phyloP scores from a whole-genome alignment of 441 rosid species.

The Hura crepitans region DNA sequence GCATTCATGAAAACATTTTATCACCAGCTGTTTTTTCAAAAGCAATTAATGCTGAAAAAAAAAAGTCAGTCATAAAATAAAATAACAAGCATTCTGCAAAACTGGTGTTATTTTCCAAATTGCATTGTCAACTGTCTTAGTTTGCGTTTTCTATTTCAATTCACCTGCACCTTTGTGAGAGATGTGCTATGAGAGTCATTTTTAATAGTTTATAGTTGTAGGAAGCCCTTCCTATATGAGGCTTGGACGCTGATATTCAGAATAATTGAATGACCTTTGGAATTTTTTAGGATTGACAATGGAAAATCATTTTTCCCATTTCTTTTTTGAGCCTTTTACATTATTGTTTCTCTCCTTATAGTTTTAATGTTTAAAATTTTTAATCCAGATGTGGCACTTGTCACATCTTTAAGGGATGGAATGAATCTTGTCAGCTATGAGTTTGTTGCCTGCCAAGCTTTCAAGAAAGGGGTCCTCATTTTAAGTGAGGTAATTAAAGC shows the following conservation, averaged over 20 bases:
- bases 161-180: background rate
- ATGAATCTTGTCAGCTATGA: constrained; percentile 82
- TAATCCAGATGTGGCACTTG: constrained; percentile 63
- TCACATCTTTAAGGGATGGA: constrained; percentile 73
- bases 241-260: background rate
- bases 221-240: background rate
- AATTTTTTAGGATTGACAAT: background rate
- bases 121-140: background rate
- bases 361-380: constrained; percentile 9
- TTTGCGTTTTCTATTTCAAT: background rate
- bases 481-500: constrained; percentile 53
- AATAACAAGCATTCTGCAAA: background rate
- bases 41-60: too few species aligned
- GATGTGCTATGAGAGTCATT: background rate
- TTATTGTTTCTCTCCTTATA: background rate
- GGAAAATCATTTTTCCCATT: background rate
- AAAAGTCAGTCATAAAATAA: too few species aligned
- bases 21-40: too few species aligned
- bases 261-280: background rate
- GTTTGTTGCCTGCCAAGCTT: constrained; percentile 75
- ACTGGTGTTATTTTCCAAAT: background rate
- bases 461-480: constrained; percentile 74
- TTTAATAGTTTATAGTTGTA: background rate
- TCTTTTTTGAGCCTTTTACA: constrained; percentile 5
- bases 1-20: background rate